Percentiles rank a stretch among this genome's conserved stretches.
These are phyloP conservation scores for Phytophthora gonapodyides DNA, from an alignment of 352 stramenopile species.

Conservation along the genomic window DNA sequence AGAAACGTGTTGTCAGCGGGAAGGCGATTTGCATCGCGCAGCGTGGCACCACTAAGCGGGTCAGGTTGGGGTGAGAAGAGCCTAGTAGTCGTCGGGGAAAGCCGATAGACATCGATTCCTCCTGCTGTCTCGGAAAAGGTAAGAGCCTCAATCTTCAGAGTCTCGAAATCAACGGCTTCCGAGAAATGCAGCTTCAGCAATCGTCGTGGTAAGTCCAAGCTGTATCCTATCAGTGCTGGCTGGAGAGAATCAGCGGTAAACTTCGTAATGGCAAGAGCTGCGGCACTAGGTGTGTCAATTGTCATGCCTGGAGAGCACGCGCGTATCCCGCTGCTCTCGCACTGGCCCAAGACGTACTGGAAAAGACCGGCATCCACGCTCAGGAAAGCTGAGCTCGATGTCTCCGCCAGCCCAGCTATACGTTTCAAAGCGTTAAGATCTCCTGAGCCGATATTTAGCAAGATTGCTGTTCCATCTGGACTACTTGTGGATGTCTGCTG, in stretches of 20 bases:
- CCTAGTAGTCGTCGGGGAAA: constrained; percentile 43
- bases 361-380: constrained; percentile 41
- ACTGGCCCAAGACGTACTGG: constrained; percentile 53
- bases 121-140: constrained; percentile 47
- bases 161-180: constrained; percentile 55
- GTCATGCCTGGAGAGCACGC: constrained; percentile 40
- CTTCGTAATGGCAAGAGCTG: constrained; percentile 32
- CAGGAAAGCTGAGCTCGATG: constrained; percentile 37
- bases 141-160: constrained; percentile 40
- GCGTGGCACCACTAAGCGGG: constrained; percentile 48
- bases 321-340: constrained; percentile 32
- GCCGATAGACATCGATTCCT: constrained; percentile 36
- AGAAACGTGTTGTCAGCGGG: constrained; percentile 67
- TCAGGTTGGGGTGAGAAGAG: constrained; percentile 59
- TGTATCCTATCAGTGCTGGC: constrained; percentile 60
- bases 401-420: constrained; percentile 35
- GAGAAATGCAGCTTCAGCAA: constrained; percentile 75
- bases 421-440: constrained; percentile 63
- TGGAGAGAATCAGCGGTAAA: constrained; percentile 54
- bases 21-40: constrained; percentile 50
- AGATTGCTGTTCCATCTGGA: constrained; percentile 42
- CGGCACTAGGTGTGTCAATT: constrained; percentile 15
- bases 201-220: constrained; percentile 52
- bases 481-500: constrained; percentile 49
- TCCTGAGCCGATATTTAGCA: constrained; percentile 42